A percentile compares a stretch with the other conserved stretches of the same genome.
Evolutionary conservation across 176 grass and related monocot genomes (phyloP).

Genomic region (Aegilops speltoides): DNA sequence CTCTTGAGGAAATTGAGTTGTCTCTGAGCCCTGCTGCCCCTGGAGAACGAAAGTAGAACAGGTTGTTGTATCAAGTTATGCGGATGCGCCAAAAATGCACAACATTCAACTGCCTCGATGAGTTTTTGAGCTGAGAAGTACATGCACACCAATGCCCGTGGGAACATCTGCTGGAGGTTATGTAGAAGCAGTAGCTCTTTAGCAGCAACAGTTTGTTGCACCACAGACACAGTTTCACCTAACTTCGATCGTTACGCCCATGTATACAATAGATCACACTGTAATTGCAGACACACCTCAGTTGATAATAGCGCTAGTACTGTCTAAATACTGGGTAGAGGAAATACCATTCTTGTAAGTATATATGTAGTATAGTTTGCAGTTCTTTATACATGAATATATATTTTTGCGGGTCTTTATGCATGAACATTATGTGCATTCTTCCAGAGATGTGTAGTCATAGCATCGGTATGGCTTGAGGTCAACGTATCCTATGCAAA

Average conservation of each 20-base stretch:
- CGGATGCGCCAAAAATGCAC: background rate
- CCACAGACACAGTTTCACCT: constrained; percentile 3
- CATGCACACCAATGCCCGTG: background rate
- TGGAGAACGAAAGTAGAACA: constrained; percentile 35
- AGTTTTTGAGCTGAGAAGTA: constrained; percentile 7
- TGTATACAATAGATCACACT: constrained; percentile 16
- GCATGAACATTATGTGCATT: background rate
- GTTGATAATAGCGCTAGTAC: background rate
- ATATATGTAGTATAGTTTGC: background rate
- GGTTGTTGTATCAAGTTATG: background rate
- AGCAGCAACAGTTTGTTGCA: background rate
- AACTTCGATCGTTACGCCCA: background rate
- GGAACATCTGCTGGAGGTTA: background rate
- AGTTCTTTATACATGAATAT: background rate
- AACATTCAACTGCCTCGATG: background rate
- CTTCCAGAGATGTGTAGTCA: background rate
- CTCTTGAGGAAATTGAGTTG: constrained; percentile 95
- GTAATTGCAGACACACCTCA: background rate
- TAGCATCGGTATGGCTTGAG: no score
- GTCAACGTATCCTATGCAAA: no score
- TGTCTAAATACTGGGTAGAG: background rate
- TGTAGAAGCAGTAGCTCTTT: background rate
- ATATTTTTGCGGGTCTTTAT: background rate
- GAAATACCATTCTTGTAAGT: background rate
- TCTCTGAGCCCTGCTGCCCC: constrained; percentile 42